These are phyloP conservation scores for Nakaseomyces sp. DNA, from an alignment of 1,139 yeast species.

Conservation along the genomic window DNA sequence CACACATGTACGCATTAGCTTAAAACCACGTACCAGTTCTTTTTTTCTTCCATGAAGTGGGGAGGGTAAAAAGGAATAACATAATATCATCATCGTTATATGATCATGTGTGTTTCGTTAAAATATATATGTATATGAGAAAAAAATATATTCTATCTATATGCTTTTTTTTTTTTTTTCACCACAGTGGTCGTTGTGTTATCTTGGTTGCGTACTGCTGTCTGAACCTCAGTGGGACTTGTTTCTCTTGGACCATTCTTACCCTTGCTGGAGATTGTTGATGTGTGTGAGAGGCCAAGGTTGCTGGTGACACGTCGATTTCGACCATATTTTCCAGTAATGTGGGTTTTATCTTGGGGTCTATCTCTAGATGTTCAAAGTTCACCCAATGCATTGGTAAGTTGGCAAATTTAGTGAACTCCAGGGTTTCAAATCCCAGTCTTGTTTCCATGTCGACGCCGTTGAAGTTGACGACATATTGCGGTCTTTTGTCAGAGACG, in stretches of 20 bases:
- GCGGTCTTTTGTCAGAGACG: constrained; percentile 11
- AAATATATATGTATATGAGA: too few relatives aligned
- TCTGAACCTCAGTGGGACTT: constrained; percentile 2
- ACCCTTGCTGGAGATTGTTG: neutral
- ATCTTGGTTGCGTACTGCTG: neutral
- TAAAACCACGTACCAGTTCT: too few relatives aligned
- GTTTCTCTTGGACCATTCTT: neutral
- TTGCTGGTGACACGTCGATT: neutral
- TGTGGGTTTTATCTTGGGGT: constrained; percentile 5
- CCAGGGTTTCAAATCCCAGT: constrained; percentile 34
- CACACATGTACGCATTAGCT: too few relatives aligned
- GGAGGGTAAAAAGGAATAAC: too few relatives aligned
- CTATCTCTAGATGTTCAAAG: constrained; percentile 30
- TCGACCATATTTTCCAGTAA: constrained; percentile 15
- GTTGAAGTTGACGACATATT: constrained; percentile 15
- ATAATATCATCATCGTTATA: too few relatives aligned
- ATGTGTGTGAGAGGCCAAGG: neutral
- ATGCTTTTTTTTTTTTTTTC: too few relatives aligned
- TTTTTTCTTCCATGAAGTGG: too few relatives aligned
- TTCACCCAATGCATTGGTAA: constrained; percentile 46
- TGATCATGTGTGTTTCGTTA: too few relatives aligned
- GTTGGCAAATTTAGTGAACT: constrained; percentile 39
- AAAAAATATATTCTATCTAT: neutral
- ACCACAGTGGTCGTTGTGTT: neutral
- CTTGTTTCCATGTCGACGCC: constrained; percentile 22